Percentiles rank a stretch among this genome's conserved stretches.
Conservation (phyloP, 257 asterid species). For the Haberlea rhodopensis region DNA sequence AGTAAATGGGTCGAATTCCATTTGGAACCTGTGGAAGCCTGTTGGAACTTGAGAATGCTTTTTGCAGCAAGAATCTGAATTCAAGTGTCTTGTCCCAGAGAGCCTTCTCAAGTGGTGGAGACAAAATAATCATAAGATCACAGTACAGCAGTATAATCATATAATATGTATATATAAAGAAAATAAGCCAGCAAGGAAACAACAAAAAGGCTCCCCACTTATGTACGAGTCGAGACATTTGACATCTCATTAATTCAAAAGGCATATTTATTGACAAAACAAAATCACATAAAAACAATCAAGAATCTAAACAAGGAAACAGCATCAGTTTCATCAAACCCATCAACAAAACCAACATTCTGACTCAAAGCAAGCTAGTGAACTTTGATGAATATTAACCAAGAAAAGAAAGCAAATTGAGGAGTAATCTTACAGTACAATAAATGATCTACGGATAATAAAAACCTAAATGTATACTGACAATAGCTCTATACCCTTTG, state of each 20-base stretch:
- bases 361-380: background rate
- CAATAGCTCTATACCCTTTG: slow-evolving; percentile 59
- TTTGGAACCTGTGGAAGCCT: slow-evolving; percentile 87
- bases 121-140: slow-evolving; percentile 26
- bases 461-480: background rate
- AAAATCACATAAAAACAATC: slow-evolving; percentile 4
- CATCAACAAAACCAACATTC: background rate
- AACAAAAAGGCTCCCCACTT: background rate
- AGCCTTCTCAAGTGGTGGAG: slow-evolving; percentile 47
- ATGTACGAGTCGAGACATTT: slow-evolving; percentile 5
- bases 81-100: slow-evolving; percentile 98
- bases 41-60: slow-evolving; percentile 70
- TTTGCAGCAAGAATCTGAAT: slow-evolving; percentile 87
- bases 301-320: slow-evolving; percentile 4
- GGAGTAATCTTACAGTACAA: background rate
- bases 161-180: no score
- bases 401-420: background rate
- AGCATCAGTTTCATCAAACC: background rate
- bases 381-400: background rate
- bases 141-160: slow-evolving; percentile 7
- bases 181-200: slow-evolving; percentile 4
- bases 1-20: slow-evolving; percentile 10
- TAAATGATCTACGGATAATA: slow-evolving; percentile 7
- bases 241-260: slow-evolving; percentile 7
- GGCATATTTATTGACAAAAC: background rate